phyloP scores from a whole-genome alignment of 139 green algal genomes.

The Tetraselmis striata region DNA sequence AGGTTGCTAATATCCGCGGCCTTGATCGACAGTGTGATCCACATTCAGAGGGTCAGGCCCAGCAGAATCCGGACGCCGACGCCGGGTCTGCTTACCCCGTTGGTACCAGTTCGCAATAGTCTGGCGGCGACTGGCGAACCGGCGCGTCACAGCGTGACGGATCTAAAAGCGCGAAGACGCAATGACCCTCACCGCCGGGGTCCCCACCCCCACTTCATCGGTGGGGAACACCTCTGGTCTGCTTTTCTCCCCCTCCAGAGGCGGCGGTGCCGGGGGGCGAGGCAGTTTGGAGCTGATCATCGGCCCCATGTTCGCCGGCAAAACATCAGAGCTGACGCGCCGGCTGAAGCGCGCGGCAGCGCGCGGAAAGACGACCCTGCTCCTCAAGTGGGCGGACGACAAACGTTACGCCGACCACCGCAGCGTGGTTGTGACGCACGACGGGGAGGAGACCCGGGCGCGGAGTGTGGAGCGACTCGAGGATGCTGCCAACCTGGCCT shows the following conservation, averaged over 20 bases:
- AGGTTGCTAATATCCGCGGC: too few relatives aligned
- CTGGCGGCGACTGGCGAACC: too few relatives aligned
- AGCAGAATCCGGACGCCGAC: too few relatives aligned
- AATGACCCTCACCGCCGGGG: too few relatives aligned
- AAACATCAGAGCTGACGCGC: constrained; percentile 20
- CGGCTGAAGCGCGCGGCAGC: constrained; percentile 10
- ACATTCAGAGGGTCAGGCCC: too few relatives aligned
- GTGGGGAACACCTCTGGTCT: background rate
- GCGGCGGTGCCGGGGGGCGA: too few relatives aligned
- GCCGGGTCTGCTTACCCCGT: too few relatives aligned
- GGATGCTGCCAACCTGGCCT: constrained; percentile 20
- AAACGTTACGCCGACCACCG: constrained; percentile 7
- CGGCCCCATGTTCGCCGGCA: constrained; percentile 25
- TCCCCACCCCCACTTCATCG: background rate
- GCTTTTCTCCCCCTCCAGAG: background rate
- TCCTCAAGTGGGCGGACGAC: constrained; percentile 19
- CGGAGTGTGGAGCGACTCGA: background rate
- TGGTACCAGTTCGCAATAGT: too few relatives aligned
- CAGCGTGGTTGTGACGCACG: constrained; percentile 10
- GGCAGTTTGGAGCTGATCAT: constrained; percentile 7
- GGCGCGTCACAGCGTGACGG: too few relatives aligned
- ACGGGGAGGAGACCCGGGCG: background rate
- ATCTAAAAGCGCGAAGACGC: too few relatives aligned
- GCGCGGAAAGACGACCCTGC: constrained; percentile 2
- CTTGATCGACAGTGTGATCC: too few relatives aligned